Base-by-base conservation (phyloP, 805 yeast species). In the Grigorovia yakushimaensis region DNA sequence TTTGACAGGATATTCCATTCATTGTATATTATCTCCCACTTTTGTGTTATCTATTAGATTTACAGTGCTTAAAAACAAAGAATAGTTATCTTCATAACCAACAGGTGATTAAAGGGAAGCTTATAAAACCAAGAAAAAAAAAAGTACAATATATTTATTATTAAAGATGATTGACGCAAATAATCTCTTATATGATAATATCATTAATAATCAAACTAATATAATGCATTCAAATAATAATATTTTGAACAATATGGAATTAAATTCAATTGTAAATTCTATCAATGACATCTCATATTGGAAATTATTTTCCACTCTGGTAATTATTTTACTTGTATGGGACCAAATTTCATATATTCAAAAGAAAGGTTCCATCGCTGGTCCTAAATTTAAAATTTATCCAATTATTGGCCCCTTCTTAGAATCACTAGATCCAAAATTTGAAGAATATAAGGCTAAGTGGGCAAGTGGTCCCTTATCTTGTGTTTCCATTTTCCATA, bases 401-500 rank as follows among this genome's bases (percentile, higher is more conserved):
- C 98, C 98, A 2, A 73, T 93, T 44, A 89, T 93, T 56, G 98
- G 98, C 2, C 98, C 98, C 2, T 93, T 93, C 58, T 72, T 93
- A 66, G 97, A 93, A 64, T 82, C 93, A 17, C 72, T 93, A 63
- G 91, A 93, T 70, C 98, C 98, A 19, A 89, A 91, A 64, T 93
- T 93, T 64, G 95, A 85, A 61, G 96, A 84, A 61, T 93, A 93
- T 67, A 73, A 79, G 65, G 86, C 86, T 44, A 93, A 93, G 66
- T 93, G 98, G 98, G 80, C 78, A 58, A 82, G 93, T 6, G 98
- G 98, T 51, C 93, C 91, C 13, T 73, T 93, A 48, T 84, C 95
- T 13, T 93, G 98, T 73, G 98, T 93, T 43, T 89, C 97, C 2
- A 93, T 93, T 51, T 93, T 93, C 76, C 98, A 93, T 73, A 93